Evolutionary conservation across 208 protist species (phyloP), one percentile per base, ranked within the genome.

Genomic region (Endotrypanum monterogeii): DNA sequence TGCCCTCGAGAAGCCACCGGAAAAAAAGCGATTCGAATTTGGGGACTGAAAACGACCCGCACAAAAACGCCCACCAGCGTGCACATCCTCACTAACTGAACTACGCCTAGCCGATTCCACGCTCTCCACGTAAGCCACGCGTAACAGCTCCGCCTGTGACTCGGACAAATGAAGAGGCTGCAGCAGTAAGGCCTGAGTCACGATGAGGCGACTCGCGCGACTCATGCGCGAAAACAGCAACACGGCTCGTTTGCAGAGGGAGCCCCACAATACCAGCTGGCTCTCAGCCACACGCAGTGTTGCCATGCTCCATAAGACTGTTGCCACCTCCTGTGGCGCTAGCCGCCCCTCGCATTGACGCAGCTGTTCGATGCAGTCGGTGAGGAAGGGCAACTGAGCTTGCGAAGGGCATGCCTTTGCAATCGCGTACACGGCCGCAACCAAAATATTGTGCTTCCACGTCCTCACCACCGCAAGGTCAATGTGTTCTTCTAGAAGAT

Each of bases 251-350:
- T 50, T 65, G 81, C 89, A 96, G 57, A 81, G 76, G 30, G 71
- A 55, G 2, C 67, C 71, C 91, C 91, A 96, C 71, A 93, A 75
- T 2, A 8, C 35, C n/a, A 55, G 37, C 44, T 84, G 83, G 11
- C 32, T 20, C 57, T 67, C 37, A 30, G 67, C 61, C 20, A 80
- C 32, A 5, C 60, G 58, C 32, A 95, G 73, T n/a, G 69, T 80
- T 5, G 84, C 86, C 37, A 95, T 72, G 54, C 78, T 89, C 91
- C 91, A 95, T 55, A 95, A 52, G 25, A 92, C 60, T 30, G 79
- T 73, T 41, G 86, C 84, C 37, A 82, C 81, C 32, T 88, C 84
- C 32, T 73, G 60, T 62, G 80, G 83, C 37, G 81, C 74, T 12
- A 96, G 73, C 71, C 87, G 83, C n/a, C 51, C 30, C 35, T 93